These are phyloP conservation scores for Zostera marina DNA, from an alignment of 116 monocot species.

Conservation along the genomic window DNA sequence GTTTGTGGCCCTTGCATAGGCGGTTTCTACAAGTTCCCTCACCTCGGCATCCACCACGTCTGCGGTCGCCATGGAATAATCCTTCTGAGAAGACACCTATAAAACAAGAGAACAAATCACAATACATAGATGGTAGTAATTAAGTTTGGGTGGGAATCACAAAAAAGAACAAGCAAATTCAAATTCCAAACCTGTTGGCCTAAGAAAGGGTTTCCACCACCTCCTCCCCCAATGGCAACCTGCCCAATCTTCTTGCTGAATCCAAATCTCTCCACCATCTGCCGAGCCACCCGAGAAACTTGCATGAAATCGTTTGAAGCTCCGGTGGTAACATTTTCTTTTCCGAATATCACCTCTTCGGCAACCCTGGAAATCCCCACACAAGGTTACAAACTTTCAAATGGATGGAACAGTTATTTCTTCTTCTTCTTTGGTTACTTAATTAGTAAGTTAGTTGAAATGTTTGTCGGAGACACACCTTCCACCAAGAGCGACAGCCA, in stretches of 20 bases:
- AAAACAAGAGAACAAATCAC: neutral
- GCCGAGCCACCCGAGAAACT: slow-evolving; percentile 94
- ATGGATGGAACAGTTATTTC: no score
- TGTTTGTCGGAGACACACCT: slow-evolving; percentile 25
- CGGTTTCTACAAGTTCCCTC: slow-evolving; percentile 82
- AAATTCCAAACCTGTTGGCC: slow-evolving; percentile 71
- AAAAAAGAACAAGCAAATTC: neutral
- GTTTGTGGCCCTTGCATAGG: slow-evolving; percentile 62
- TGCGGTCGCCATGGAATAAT: slow-evolving; percentile 98
- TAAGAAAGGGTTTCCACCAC: slow-evolving; percentile 94
- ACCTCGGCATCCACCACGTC: slow-evolving; percentile 96
- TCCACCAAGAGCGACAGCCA: slow-evolving; percentile 99
- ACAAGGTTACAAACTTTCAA: no score
- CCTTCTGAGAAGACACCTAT: slow-evolving; percentile 96
- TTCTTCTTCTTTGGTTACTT: no score
- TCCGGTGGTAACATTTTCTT: slow-evolving; percentile 97
- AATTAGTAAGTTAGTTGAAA: neutral
- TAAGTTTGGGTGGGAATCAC: neutral
- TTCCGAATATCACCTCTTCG: slow-evolving; percentile 96
- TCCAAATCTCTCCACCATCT: slow-evolving; percentile 98
- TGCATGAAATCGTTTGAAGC: slow-evolving; percentile 99
- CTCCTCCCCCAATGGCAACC: slow-evolving; percentile 72
- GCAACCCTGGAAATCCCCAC: slow-evolving; percentile 52
- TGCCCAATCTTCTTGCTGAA: slow-evolving; percentile 99
- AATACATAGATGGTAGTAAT: neutral